Evolutionary conservation across 768 basidiomycete genomes (phyloP).

Genomic region (Panus rudis): DNA sequence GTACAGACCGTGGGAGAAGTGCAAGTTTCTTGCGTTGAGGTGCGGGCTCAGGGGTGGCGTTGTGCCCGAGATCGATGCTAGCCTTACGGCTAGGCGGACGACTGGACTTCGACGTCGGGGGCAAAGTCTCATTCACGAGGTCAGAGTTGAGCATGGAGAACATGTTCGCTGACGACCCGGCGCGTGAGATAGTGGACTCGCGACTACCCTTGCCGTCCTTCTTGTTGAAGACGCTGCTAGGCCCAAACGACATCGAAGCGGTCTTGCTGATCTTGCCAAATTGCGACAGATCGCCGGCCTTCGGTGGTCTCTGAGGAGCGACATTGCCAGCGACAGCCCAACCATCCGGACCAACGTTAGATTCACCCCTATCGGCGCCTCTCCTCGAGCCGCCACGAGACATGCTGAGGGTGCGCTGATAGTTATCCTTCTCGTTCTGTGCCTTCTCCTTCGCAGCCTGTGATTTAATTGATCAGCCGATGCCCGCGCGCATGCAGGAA

Average conservation of each 20-base stretch:
- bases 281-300: constrained; percentile 80
- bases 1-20: constrained; percentile 73
- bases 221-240: constrained; percentile 78
- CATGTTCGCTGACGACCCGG: constrained; percentile 84
- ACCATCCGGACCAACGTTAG: constrained; percentile 70
- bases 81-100: constrained; percentile 43
- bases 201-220: constrained; percentile 51
- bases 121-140: constrained; percentile 45
- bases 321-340: constrained; percentile 66
- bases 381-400: constrained; percentile 88
- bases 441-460: constrained; percentile 89
- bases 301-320: constrained; percentile 44
- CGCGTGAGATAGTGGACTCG: constrained; percentile 66
- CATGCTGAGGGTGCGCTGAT: constrained; percentile 63
- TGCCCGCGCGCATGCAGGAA: background rate
- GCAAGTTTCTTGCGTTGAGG: constrained; percentile 64
- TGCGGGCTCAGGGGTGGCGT: constrained; percentile 38
- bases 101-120: constrained; percentile 40
- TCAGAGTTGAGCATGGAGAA: constrained; percentile 77
- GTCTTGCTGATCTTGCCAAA: constrained; percentile 81
- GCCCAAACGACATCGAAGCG: constrained; percentile 71
- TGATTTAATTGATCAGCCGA: background rate
- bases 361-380: constrained; percentile 61
- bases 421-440: constrained; percentile 51
- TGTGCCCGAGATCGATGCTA: constrained; percentile 42